phyloP scores from a whole-genome alignment of 2,329 filamentous ascomycete genomes.

The Penicillium palitans region DNA sequence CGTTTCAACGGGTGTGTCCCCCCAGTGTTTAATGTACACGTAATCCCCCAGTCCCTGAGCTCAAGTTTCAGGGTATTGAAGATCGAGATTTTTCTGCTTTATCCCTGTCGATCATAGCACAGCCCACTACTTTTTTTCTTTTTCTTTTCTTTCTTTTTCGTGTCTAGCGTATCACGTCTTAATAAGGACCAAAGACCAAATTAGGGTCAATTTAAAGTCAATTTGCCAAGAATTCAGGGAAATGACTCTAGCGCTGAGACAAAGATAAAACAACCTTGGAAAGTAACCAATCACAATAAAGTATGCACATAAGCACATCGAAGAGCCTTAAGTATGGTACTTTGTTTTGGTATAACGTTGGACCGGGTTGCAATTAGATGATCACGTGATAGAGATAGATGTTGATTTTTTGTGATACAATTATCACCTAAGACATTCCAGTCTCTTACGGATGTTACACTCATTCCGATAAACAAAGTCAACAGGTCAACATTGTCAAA shows the following conservation, averaged over 20 bases:
- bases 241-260: not conserved
- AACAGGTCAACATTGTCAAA: not conserved
- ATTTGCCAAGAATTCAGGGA: not conserved
- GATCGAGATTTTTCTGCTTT: slow-evolving; percentile 2
- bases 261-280: not conserved
- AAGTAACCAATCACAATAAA: not conserved
- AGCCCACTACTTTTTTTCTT: not conserved
- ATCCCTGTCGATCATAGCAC: slow-evolving; percentile 13
- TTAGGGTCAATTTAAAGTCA: not conserved
- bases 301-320: not conserved
- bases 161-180: not conserved
- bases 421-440: not conserved
- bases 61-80: slow-evolving; percentile 2
- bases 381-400: not conserved
- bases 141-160: not conserved
- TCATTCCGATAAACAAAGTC: not conserved
- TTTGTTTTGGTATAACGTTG: too few relatives aligned
- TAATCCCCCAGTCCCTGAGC: not conserved
- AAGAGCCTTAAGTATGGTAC: too few relatives aligned
- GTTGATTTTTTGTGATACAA: not conserved
- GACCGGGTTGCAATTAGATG: too few relatives aligned
- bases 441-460: not conserved
- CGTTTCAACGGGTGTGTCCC: slow-evolving; percentile 2
- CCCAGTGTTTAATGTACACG: slow-evolving; percentile 4
- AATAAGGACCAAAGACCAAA: not conserved